A percentile compares a stretch with the other conserved stretches of the same genome.
These are phyloP conservation scores for Cytospora piceae DNA, from an alignment of 2,329 filamentous ascomycete species.

Conservation along the genomic window DNA sequence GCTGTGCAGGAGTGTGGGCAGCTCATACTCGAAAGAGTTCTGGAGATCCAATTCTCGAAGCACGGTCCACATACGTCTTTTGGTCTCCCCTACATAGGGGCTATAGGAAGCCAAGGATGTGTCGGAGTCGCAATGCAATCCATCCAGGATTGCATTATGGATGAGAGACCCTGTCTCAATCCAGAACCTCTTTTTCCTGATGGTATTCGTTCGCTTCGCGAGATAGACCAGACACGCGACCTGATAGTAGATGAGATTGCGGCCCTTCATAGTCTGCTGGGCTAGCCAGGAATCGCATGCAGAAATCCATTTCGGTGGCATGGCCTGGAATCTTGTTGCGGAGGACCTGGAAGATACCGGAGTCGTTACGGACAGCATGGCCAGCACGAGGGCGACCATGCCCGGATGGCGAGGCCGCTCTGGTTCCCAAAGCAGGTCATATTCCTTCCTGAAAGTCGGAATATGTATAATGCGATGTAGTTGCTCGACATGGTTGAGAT, in stretches of 20 bases:
- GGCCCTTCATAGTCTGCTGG: slow-evolving; percentile 32
- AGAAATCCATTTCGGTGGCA: slow-evolving; percentile 32
- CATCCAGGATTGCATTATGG: slow-evolving; percentile 35
- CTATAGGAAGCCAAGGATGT: slow-evolving; percentile 15
- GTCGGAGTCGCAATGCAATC: slow-evolving; percentile 33
- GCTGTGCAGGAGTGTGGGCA: too few species aligned
- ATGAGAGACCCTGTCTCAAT: slow-evolving; percentile 35
- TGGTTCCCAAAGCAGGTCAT: too few species aligned
- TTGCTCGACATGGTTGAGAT: too few species aligned
- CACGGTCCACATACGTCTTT: slow-evolving; percentile 35
- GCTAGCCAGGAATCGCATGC: slow-evolving; percentile 35
- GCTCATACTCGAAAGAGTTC: slow-evolving; percentile 34
- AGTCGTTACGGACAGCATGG: too few species aligned
- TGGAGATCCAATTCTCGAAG: slow-evolving; percentile 37
- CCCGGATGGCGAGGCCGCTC: too few species aligned
- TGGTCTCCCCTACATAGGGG: slow-evolving; percentile 34
- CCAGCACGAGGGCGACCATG: too few species aligned
- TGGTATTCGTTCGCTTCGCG: slow-evolving; percentile 34
- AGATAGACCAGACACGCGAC: slow-evolving; percentile 36
- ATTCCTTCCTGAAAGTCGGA: too few species aligned
- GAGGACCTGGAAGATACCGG: too few species aligned
- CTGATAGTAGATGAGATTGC: slow-evolving; percentile 34
- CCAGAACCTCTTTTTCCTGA: slow-evolving; percentile 37
- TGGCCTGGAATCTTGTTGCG: too few species aligned
- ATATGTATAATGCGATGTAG: too few species aligned